Percentiles rank a stretch among this genome's conserved stretches.
These are phyloP conservation scores for Austroboletus niveus DNA, from an alignment of 1,284 basidiomycete genomes.

Conservation along the genomic window DNA sequence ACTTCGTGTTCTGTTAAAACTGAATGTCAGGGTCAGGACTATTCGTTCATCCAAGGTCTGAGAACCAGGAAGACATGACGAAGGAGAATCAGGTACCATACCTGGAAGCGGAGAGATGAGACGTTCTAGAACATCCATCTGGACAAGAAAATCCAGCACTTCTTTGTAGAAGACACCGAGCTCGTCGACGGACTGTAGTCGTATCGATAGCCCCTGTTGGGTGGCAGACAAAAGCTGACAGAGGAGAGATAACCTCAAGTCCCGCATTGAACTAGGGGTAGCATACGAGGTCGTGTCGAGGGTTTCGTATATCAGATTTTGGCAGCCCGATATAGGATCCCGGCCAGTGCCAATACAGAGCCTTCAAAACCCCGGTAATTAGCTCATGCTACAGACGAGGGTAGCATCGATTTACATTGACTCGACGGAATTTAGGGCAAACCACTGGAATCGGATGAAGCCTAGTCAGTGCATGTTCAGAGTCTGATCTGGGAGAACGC, in stretches of 20 bases:
- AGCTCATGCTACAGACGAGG: background rate
- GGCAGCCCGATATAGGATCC: conserved; percentile 35
- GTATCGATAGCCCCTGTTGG: conserved; percentile 32
- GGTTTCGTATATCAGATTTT: conserved; percentile 26
- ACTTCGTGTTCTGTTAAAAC: conserved; percentile 39
- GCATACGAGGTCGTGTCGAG: conserved; percentile 29
- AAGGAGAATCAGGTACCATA: conserved; percentile 20
- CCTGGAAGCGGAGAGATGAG: conserved; percentile 39
- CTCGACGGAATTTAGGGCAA: conserved; percentile 38
- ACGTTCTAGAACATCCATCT: conserved; percentile 38
- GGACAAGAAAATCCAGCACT: conserved; percentile 30
- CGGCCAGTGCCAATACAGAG: conserved; percentile 42
- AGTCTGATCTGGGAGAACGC: conserved; percentile 13
- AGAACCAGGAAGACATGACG: background rate
- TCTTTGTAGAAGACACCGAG: conserved; percentile 36
- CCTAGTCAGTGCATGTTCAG: conserved; percentile 10
- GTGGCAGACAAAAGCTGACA: conserved; percentile 35
- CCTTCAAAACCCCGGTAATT: conserved; percentile 24
- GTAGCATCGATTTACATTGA: conserved; percentile 35
- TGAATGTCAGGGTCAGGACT: conserved; percentile 32
- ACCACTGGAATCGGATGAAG: conserved; percentile 34
- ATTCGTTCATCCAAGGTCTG: conserved; percentile 2
- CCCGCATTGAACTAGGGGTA: conserved; percentile 27
- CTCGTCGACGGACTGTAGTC: conserved; percentile 25
- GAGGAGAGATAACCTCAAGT: conserved; percentile 36